Conservation (phyloP, 768 basidiomycete species). For the Podaxis mareebaensis region DNA sequence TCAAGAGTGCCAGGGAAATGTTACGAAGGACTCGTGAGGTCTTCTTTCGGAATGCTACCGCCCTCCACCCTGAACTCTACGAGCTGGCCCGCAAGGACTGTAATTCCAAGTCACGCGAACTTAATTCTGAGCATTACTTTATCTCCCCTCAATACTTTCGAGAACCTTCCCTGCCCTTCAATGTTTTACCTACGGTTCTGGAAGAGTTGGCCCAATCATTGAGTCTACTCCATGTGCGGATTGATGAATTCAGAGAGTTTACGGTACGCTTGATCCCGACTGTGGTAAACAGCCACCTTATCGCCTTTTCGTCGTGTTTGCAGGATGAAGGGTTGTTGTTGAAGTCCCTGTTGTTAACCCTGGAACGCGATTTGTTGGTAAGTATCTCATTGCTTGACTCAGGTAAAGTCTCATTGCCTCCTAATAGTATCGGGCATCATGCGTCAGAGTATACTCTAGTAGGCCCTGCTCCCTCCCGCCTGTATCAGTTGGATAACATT, state of each 20-base stretch:
- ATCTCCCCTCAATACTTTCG: slow-evolving; percentile 10
- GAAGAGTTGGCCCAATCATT: slow-evolving; percentile 4
- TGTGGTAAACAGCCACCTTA: not conserved
- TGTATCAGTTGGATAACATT: not conserved
- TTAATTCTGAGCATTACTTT: not conserved
- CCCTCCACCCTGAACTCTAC: slow-evolving; percentile 1
- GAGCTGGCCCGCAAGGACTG: slow-evolving; percentile 6
- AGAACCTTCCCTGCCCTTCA: not conserved
- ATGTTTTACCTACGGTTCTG: not conserved
- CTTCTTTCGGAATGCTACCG: slow-evolving; percentile 8
- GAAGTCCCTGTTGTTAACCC: not conserved
- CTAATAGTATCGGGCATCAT: slow-evolving; percentile 10
- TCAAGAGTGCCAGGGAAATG: slow-evolving; percentile 3
- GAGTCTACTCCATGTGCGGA: not conserved
- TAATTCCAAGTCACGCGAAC: not conserved
- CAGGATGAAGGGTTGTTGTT: slow-evolving; percentile 6
- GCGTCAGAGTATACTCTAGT: slow-evolving; percentile 6
- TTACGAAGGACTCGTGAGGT: not conserved
- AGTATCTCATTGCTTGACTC: not conserved
- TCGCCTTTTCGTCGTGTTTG: not conserved
- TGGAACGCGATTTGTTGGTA: slow-evolving; percentile 8
- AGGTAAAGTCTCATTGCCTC: not conserved
- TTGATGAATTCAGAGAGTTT: slow-evolving; percentile 12
- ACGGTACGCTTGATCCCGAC: not conserved
- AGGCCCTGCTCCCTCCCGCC: not conserved